Conservation (phyloP, 805 yeast genomes). For the Lipomyces spencermartinsiae region DNA sequence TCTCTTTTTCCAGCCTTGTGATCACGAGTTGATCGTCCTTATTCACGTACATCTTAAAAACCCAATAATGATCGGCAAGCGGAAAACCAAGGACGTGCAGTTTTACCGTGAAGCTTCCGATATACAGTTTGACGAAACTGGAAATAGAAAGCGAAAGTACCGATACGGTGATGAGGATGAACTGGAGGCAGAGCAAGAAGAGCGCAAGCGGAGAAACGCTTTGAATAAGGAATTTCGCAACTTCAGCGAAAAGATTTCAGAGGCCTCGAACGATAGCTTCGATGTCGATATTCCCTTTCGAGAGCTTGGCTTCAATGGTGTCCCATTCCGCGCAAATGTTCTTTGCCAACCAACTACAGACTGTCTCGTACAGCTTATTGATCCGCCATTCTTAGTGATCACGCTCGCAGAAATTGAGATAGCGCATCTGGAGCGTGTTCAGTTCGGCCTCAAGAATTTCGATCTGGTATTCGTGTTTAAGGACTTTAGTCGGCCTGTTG, state of each 20-base stretch:
- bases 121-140: constrained; percentile 95
- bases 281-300: constrained; percentile 95
- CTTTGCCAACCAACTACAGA: constrained; percentile 97
- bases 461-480: constrained; percentile 96
- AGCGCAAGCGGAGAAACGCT: constrained; percentile 86
- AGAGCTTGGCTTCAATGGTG: constrained; percentile 97
- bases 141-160: constrained; percentile 83
- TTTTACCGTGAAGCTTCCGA: constrained; percentile 97
- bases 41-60: constrained; percentile 91
- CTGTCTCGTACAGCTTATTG: constrained; percentile 90
- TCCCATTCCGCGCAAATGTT: constrained; percentile 92
- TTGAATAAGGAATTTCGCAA: constrained; percentile 89
- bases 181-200: constrained; percentile 97
- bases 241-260: constrained; percentile 90
- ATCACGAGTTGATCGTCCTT: constrained; percentile 89
- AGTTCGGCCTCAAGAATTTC: constrained; percentile 94
- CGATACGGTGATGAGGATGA: constrained; percentile 98
- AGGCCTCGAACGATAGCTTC: constrained; percentile 78
- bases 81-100: constrained; percentile 93
- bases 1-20: constrained; percentile 93
- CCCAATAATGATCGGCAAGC: constrained; percentile 94
- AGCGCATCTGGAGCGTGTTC: constrained; percentile 95
- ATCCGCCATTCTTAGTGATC: constrained; percentile 92
- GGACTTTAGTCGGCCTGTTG: constrained; percentile 85
- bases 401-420: constrained; percentile 91